Percentiles rank a stretch among this genome's conserved stretches.
Conservation (phyloP, 768 basidiomycete genomes). For the Erythrobasidium yunnanense region DNA sequence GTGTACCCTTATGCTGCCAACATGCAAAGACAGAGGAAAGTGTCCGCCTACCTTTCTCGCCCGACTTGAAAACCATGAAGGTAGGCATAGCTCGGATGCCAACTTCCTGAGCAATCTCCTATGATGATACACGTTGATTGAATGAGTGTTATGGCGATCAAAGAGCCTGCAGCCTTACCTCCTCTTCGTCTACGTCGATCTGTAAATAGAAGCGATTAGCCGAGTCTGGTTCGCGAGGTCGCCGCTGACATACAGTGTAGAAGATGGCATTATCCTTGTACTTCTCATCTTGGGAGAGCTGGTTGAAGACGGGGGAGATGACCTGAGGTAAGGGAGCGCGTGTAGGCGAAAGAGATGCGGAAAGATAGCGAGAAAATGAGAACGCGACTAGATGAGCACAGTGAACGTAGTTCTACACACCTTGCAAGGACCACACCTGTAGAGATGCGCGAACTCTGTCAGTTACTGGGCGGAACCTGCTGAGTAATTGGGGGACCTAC, state of each 20-base stretch:
- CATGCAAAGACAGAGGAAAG: too few species aligned
- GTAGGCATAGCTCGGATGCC: conserved; percentile 40
- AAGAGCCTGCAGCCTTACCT: too few species aligned
- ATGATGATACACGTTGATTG: neutral
- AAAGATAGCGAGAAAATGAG: too few species aligned
- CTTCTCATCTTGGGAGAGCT: conserved; percentile 43
- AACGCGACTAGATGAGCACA: too few species aligned
- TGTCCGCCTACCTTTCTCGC: too few species aligned
- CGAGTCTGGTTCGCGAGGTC: conserved; percentile 39
- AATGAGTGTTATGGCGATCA: neutral
- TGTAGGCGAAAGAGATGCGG: too few species aligned
- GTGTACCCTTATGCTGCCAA: too few species aligned
- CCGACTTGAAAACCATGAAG: conserved; percentile 43
- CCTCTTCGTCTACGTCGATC: conserved; percentile 25
- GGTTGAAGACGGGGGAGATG: conserved; percentile 57
- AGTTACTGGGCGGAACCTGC: neutral
- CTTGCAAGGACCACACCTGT: conserved; percentile 65
- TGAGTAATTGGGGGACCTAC: too few species aligned
- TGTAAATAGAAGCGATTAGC: too few species aligned
- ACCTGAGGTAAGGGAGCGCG: conserved; percentile 29
- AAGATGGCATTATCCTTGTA: conserved; percentile 46
- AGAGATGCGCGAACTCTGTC: neutral
- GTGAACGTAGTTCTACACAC: too few species aligned
- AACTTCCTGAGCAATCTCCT: conserved; percentile 31
- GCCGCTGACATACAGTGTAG: conserved; percentile 58